phyloP scores from a whole-genome alignment of 495 filamentous ascomycete genomes.

The Astrocystis sublimbata region DNA sequence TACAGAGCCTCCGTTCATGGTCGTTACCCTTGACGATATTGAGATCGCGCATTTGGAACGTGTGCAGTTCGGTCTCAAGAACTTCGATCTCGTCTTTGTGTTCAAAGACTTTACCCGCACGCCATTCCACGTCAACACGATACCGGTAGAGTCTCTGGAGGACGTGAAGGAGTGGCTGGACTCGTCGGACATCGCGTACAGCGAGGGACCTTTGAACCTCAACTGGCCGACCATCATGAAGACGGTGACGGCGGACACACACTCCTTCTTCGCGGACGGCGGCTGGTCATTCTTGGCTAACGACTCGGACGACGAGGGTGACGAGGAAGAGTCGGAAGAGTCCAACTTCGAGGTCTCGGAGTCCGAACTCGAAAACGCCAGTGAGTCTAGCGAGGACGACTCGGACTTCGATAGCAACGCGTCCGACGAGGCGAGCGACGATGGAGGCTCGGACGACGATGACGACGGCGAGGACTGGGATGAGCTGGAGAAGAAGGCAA shows the following conservation, averaged over 20 bases:
- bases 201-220: constrained; percentile 93
- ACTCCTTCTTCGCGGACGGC: constrained; percentile 91
- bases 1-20: constrained; percentile 94
- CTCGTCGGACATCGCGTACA: constrained; percentile 88
- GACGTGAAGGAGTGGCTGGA: constrained; percentile 98
- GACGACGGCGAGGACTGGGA: constrained; percentile 92
- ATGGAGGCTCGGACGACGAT: constrained; percentile 71
- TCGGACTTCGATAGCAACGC: constrained; percentile 92
- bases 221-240: constrained; percentile 99
- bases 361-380: constrained; percentile 74
- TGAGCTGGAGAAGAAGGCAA: constrained; percentile 86
- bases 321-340: constrained; percentile 72
- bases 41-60: constrained; percentile 96
- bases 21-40: constrained; percentile 91
- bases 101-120: constrained; percentile 92
- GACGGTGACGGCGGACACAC: constrained; percentile 89
- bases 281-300: constrained; percentile 92
- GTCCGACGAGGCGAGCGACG: constrained; percentile 70
- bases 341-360: constrained; percentile 91
- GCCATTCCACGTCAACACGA: constrained; percentile 94
- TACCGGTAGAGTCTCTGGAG: constrained; percentile 92
- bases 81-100: constrained; percentile 97
- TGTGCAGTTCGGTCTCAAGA: constrained; percentile 98
- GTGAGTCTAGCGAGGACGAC: constrained; percentile 82
- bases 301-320: constrained; percentile 84